phyloP scores from a whole-genome alignment of 179 eudicot species.

The Camellia oleifera region DNA sequence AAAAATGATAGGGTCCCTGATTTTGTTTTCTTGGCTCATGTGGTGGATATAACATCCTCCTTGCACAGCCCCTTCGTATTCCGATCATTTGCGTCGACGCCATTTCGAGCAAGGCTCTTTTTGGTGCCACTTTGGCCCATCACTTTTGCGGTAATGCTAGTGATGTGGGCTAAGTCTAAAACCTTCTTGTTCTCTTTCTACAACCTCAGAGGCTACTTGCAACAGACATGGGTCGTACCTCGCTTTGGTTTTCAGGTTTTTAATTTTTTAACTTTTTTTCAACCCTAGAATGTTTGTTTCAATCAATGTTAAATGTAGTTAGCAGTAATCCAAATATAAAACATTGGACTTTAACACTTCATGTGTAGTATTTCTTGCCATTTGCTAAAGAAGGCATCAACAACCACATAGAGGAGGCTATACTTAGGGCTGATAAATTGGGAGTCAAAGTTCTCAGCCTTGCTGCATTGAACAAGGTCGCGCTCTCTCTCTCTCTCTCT shows the following conservation, averaged over 20 bases:
- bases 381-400: slow-evolving; percentile 45
- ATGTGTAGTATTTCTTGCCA: slow-evolving; percentile 42
- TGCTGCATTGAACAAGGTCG: slow-evolving; percentile 92
- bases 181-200: slow-evolving; percentile 52
- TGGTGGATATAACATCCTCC: slow-evolving; percentile 67
- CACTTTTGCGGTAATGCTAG: slow-evolving; percentile 41
- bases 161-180: slow-evolving; percentile 89
- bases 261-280: too few relatives aligned
- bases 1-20: slow-evolving; percentile 37
- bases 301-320: too few relatives aligned
- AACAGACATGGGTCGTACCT: slow-evolving; percentile 86
- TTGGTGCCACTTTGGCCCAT: slow-evolving; percentile 44
- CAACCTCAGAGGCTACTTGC: slow-evolving; percentile 56
- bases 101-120: slow-evolving; percentile 41
- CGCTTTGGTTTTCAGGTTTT: slow-evolving; percentile 59
- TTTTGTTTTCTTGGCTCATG: slow-evolving; percentile 84
- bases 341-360: not conserved
- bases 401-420: slow-evolving; percentile 81
- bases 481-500: slow-evolving; percentile 17
- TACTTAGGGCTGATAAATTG: slow-evolving; percentile 77
- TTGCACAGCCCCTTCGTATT: slow-evolving; percentile 60
- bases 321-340: too few relatives aligned
- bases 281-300: too few relatives aligned
- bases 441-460: slow-evolving; percentile 95
- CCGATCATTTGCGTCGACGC: slow-evolving; percentile 52